phyloP scores from a whole-genome alignment of 306 rosid genomes.

The Sicyos baderoa region DNA sequence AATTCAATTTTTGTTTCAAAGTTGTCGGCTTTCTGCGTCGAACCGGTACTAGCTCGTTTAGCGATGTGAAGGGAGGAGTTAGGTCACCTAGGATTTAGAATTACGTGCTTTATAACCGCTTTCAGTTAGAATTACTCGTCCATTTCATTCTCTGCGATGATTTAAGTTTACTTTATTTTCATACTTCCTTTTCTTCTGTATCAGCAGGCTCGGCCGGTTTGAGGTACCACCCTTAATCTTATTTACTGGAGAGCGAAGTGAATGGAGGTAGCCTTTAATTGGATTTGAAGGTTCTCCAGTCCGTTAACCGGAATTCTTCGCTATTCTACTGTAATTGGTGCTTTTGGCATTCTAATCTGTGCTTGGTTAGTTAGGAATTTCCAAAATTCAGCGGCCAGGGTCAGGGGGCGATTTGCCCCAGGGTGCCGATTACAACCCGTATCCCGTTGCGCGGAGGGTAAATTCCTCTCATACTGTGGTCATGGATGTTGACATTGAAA shows the following conservation, averaged over 20 bases:
- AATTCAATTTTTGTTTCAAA: slow-evolving; percentile 1
- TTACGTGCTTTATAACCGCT: background rate
- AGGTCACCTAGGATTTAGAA: background rate
- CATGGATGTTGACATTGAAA: slow-evolving; percentile 70
- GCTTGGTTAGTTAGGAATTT: slow-evolving; percentile 25
- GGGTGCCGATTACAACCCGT: slow-evolving; percentile 62
- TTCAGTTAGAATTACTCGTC: background rate
- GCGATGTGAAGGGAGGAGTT: background rate
- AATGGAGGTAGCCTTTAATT: background rate
- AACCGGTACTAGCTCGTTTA: background rate
- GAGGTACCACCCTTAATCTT: background rate
- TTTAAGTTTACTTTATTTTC: background rate
- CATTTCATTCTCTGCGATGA: background rate
- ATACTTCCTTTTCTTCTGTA: background rate
- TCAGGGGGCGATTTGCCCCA: slow-evolving; percentile 99
- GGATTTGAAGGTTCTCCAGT: background rate
- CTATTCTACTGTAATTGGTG: slow-evolving; percentile 5
- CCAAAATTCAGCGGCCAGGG: slow-evolving; percentile 89
- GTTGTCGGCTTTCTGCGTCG: background rate
- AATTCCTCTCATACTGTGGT: slow-evolving; percentile 50
- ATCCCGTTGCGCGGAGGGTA: slow-evolving; percentile 57
- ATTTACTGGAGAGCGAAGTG: background rate
- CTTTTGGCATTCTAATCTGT: slow-evolving; percentile 12
- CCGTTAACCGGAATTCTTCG: background rate
- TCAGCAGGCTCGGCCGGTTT: background rate